These are phyloP conservation scores for Talaromyces adpressus DNA, from an alignment of 495 filamentous ascomycete species.

Conservation along the genomic window DNA sequence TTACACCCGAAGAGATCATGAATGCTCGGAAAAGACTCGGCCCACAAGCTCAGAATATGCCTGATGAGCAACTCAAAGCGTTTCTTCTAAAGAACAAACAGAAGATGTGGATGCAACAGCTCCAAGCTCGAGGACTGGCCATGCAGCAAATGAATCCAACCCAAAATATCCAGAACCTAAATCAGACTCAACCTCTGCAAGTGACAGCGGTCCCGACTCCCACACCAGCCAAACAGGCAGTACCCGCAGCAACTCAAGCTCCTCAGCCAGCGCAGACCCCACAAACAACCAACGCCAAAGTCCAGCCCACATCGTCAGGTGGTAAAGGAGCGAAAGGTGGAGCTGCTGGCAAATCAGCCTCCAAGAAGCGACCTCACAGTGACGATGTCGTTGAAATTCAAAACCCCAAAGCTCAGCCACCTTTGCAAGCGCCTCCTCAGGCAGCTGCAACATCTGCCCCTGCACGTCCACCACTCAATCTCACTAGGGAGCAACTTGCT, in stretches of 20 bases:
- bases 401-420: conserved; percentile 34
- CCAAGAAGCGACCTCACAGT: conserved; percentile 51
- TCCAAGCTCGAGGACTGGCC: conserved; percentile 20
- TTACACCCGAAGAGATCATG: conserved; percentile 40
- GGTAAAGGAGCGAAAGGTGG: conserved; percentile 21
- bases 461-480: conserved; percentile 9
- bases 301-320: conserved; percentile 10
- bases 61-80: conserved; percentile 50
- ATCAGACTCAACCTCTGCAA: conserved; percentile 15
- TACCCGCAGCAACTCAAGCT: conserved; percentile 7
- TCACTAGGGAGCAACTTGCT: conserved; percentile 47
- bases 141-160: conserved; percentile 19
- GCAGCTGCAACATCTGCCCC: conserved; percentile 21
- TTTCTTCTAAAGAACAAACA: conserved; percentile 31
- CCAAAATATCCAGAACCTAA: conserved; percentile 18
- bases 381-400: conserved; percentile 58
- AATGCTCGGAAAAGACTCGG: conserved; percentile 33
- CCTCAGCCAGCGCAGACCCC: conserved; percentile 15
- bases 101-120: conserved; percentile 23
- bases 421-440: conserved; percentile 16
- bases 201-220: conserved; percentile 12
- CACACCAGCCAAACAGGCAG: conserved; percentile 13
- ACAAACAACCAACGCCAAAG: conserved; percentile 10
- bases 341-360: conserved; percentile 24
- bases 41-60: conserved; percentile 27